phyloP scores from a whole-genome alignment of 1,284 basidiomycete species.

The Erythrobasidium hasegawianum region DNA sequence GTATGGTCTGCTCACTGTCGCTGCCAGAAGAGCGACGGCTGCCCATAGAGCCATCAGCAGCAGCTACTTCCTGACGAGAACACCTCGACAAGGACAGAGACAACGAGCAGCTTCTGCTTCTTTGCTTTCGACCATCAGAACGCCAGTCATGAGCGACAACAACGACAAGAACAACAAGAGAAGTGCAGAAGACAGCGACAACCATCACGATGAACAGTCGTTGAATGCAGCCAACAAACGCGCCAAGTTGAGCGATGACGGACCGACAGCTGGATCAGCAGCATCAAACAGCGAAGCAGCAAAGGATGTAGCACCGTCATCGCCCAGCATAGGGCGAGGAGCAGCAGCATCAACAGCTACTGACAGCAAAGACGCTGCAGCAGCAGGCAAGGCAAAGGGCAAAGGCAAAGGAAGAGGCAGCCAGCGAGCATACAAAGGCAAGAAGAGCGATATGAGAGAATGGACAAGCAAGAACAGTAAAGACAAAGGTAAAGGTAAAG shows the following conservation, averaged over 20 bases:
- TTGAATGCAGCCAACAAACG: background rate
- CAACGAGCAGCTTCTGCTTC: background rate
- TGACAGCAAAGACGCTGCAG: slow-evolving; percentile 10
- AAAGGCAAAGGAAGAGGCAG: slow-evolving; percentile 14
- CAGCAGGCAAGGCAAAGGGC: background rate
- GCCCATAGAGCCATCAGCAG: too few relatives aligned
- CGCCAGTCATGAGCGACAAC: too few relatives aligned
- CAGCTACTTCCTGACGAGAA: too few relatives aligned
- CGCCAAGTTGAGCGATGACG: background rate
- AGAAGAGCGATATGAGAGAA: slow-evolving; percentile 12
- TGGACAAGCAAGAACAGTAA: background rate
- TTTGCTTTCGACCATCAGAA: background rate
- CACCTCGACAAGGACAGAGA: too few relatives aligned
- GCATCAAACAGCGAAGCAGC: background rate
- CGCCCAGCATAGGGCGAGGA: background rate
- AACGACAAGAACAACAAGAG: background rate
- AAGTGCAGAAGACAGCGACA: slow-evolving; percentile 2
- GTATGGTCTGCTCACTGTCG: slow-evolving; percentile 8
- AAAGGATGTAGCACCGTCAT: slow-evolving; percentile 10
- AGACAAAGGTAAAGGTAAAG: slow-evolving; percentile 47
- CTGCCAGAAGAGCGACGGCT: slow-evolving; percentile 6
- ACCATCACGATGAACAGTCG: too few relatives aligned
- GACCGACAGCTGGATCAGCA: background rate
- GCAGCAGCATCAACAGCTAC: background rate
- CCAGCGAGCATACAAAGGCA: slow-evolving; percentile 22